phyloP scores from a whole-genome alignment of 2,329 filamentous ascomycete species.

The Ophiostoma pallidulum region DNA sequence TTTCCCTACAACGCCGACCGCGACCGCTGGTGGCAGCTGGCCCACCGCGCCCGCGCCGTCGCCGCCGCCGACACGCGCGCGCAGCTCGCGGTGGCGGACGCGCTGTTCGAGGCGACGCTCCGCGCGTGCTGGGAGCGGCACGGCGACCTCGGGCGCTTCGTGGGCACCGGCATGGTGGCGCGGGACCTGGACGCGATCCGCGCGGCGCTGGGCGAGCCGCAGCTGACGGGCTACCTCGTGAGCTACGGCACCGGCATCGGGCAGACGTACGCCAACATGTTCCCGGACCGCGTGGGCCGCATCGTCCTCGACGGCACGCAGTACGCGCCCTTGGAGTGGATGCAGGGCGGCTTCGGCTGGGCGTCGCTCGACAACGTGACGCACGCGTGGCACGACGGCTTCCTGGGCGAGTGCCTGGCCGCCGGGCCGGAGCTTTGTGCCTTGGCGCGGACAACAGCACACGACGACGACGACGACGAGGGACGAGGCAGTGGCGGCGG shows the following conservation, averaged over 20 bases:
- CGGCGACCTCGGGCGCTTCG: slow-evolving; percentile 37
- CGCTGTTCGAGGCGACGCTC: slow-evolving; percentile 37
- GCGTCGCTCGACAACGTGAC: slow-evolving; percentile 40
- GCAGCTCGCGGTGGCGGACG: slow-evolving; percentile 35
- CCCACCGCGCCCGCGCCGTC: slow-evolving; percentile 30
- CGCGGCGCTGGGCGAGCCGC: slow-evolving; percentile 34
- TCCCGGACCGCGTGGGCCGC: slow-evolving; percentile 37
- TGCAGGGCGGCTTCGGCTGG: slow-evolving; percentile 37
- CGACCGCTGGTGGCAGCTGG: slow-evolving; percentile 36
- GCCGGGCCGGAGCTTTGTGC: slow-evolving; percentile 38
- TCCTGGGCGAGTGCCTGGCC: slow-evolving; percentile 39
- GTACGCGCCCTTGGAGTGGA: slow-evolving; percentile 36
- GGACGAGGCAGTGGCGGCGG: too few relatives aligned
- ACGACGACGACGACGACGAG: too few relatives aligned
- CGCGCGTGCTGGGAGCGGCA: slow-evolving; percentile 32
- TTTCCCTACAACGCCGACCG: slow-evolving; percentile 36
- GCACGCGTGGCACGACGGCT: slow-evolving; percentile 40
- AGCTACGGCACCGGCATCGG: slow-evolving; percentile 45
- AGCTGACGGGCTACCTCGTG: slow-evolving; percentile 39
- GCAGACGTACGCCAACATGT: slow-evolving; percentile 42
- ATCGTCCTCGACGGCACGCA: slow-evolving; percentile 41
- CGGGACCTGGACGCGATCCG: slow-evolving; percentile 41
- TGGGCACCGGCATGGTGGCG: slow-evolving; percentile 37
- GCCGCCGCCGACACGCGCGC: slow-evolving; percentile 21
- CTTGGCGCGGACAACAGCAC: too few relatives aligned